These are phyloP conservation scores for Hsuehochloa calcarea DNA, from an alignment of 176 grass and related monocot species.

Conservation along the genomic window DNA sequence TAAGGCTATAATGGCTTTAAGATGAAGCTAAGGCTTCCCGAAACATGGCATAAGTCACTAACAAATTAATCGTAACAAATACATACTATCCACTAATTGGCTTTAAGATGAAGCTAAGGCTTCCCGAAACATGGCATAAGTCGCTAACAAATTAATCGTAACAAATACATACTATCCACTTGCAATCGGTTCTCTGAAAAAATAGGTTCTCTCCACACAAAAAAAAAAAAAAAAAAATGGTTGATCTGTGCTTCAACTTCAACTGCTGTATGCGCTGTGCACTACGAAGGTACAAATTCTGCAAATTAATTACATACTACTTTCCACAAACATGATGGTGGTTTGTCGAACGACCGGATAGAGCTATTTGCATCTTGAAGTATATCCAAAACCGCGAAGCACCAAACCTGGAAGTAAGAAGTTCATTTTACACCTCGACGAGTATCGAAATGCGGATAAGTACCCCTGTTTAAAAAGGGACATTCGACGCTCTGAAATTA, in stretches of 20 bases:
- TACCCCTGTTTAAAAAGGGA: too few species aligned
- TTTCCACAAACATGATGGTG: background rate
- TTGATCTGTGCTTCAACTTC: background rate
- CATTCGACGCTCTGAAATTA: too few species aligned
- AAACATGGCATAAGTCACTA: background rate
- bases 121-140: background rate
- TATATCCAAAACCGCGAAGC: background rate
- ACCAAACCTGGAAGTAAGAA: conserved; percentile 30
- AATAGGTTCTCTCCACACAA: too few species aligned
- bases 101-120: background rate
- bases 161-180: background rate
- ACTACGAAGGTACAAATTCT: too few species aligned
- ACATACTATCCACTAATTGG: background rate
- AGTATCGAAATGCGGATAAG: too few species aligned
- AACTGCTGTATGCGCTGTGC: too few species aligned
- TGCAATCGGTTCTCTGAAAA: background rate
- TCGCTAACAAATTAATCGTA: background rate
- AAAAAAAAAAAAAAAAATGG: too few species aligned
- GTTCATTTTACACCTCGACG: too few species aligned
- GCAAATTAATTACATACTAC: background rate
- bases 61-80: background rate
- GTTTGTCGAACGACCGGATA: conserved; percentile 24
- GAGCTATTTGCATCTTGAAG: conserved; percentile 19
- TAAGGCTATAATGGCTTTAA: background rate
- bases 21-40: background rate